Evolutionary conservation across 805 yeast genomes (phyloP).

Genomic region (Saccharomycopsis sp.): DNA sequence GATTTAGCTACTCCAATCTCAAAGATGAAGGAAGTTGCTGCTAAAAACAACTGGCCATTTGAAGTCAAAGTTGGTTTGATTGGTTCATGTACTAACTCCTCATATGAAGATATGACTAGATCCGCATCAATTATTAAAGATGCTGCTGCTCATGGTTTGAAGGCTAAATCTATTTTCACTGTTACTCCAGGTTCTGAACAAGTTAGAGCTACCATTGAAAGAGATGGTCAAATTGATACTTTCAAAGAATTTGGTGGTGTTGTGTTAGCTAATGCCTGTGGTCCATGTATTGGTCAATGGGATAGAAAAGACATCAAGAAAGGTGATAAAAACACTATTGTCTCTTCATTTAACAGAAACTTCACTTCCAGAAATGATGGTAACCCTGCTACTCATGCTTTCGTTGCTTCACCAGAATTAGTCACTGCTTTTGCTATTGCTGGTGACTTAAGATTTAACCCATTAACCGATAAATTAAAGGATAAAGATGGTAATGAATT

Average conservation of each 20-base stretch:
- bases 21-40: conserved; percentile 64
- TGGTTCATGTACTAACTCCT: conserved; percentile 98
- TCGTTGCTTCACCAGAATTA: conserved; percentile 95
- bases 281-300: conserved; percentile 99
- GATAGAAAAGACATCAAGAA: conserved; percentile 89
- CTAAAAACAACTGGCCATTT: conserved; percentile 77
- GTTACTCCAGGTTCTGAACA: conserved; percentile 99
- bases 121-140: conserved; percentile 86
- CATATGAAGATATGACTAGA: conserved; percentile 97
- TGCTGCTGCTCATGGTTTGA: conserved; percentile 79
- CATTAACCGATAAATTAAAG: conserved; percentile 81
- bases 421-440: conserved; percentile 93
- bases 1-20: conserved; percentile 93
- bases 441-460: conserved; percentile 95
- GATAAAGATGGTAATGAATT: conserved; percentile 88
- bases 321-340: conserved; percentile 93
- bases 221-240: conserved; percentile 82
- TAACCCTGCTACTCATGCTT: conserved; percentile 95
- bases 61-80: conserved; percentile 87
- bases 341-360: conserved; percentile 96
- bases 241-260: conserved; percentile 85
- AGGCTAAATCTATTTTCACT: conserved; percentile 85
- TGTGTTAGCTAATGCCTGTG: conserved; percentile 96
- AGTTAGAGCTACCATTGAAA: conserved; percentile 91
- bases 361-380: conserved; percentile 98